phyloP scores from a whole-genome alignment of 2,329 filamentous ascomycete species.

The Pseudocercospora vitis region DNA sequence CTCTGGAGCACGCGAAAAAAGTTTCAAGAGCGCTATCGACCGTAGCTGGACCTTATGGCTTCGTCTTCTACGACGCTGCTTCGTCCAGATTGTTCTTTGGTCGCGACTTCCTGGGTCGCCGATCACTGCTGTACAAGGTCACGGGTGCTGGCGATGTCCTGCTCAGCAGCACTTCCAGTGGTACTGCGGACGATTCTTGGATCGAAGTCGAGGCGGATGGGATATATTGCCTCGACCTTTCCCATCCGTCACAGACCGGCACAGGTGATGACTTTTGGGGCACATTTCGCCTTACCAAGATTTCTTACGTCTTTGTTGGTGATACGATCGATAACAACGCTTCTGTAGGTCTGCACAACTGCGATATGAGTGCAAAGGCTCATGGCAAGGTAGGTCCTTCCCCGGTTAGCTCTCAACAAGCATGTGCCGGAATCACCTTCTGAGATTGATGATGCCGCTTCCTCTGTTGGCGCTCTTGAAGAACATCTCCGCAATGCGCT shows the following conservation, averaged over 20 bases:
- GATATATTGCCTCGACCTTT: conserved; percentile 67
- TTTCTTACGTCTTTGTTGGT: conserved; percentile 23
- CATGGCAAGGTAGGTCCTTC: conserved; percentile 39
- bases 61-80: conserved; percentile 73
- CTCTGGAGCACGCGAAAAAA: background rate
- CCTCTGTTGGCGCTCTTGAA: conserved; percentile 29
- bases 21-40: conserved; percentile 22
- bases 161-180: conserved; percentile 70
- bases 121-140: conserved; percentile 67
- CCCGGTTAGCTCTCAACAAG: conserved; percentile 34
- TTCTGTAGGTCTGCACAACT: conserved; percentile 28
- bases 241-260: background rate
- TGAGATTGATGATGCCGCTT: conserved; percentile 24
- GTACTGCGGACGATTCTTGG: conserved; percentile 56
- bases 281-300: conserved; percentile 18
- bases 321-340: conserved; percentile 6
- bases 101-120: conserved; percentile 80
- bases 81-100: conserved; percentile 71
- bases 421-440: conserved; percentile 11
- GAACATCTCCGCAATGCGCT: conserved; percentile 32
- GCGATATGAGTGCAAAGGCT: conserved; percentile 27
- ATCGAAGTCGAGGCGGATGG: conserved; percentile 82
- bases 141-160: conserved; percentile 55
- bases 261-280: conserved; percentile 12
- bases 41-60: conserved; percentile 74